These are phyloP conservation scores for Dictyostelium discoideum DNA, from an alignment of 78 protist species.

Conservation along the genomic window DNA sequence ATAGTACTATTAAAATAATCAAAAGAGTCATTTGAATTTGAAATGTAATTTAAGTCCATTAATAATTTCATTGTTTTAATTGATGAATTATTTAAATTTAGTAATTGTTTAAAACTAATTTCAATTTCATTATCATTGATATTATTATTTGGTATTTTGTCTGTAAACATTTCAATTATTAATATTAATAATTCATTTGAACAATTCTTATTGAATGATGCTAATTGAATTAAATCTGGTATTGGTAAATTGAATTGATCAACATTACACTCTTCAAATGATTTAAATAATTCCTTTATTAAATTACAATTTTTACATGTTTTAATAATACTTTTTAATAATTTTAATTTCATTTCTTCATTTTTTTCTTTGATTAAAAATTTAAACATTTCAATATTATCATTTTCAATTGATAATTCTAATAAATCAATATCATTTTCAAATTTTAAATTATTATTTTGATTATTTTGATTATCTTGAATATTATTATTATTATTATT, in stretches of 20 bases:
- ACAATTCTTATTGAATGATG: background rate
- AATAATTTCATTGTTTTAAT: background rate
- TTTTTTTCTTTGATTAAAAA: background rate
- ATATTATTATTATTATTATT: too few species aligned
- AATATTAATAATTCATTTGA: background rate
- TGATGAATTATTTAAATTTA: background rate
- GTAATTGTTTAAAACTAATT: too few species aligned
- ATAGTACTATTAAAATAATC: too few species aligned
- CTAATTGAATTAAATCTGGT: background rate
- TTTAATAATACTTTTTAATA: background rate
- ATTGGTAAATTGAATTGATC: background rate
- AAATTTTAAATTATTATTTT: too few species aligned
- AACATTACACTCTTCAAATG: too few species aligned
- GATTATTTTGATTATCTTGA: too few species aligned
- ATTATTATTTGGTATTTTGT: background rate
- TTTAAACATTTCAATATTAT: background rate
- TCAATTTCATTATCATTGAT: background rate
- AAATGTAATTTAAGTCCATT: background rate
- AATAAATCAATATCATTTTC: background rate
- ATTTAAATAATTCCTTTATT: background rate
- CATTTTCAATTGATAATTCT: background rate
- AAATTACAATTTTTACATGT: background rate
- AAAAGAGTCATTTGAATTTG: background rate
- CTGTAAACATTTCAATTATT: background rate
- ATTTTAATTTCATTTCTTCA: background rate